Percentiles rank a stretch among this genome's conserved stretches.
phyloP scores from a whole-genome alignment of 371 early-diverging fungal genomes.

The Mortierella sp. region DNA sequence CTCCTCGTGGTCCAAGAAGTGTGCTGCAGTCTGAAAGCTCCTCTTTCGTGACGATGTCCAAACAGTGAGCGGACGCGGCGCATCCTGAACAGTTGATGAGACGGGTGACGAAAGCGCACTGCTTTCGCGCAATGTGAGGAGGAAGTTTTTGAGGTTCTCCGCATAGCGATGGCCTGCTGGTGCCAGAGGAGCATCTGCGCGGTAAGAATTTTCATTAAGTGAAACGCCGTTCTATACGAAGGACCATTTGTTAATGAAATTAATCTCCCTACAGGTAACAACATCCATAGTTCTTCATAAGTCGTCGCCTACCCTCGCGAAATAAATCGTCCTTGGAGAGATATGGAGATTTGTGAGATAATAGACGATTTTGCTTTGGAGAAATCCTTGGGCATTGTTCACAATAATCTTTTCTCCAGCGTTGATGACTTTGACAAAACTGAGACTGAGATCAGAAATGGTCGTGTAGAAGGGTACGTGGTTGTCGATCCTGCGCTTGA shows the following conservation, averaged over 20 bases:
- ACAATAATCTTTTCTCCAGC: slow-evolving; percentile 90
- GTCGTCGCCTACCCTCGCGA: slow-evolving; percentile 76
- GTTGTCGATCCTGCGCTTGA: slow-evolving; percentile 85
- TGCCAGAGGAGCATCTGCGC: slow-evolving; percentile 66
- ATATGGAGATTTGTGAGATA: slow-evolving; percentile 93
- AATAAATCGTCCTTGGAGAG: slow-evolving; percentile 85
- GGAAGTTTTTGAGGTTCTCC: slow-evolving; percentile 67
- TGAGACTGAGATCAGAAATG: slow-evolving; percentile 69
- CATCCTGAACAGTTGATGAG: slow-evolving; percentile 6
- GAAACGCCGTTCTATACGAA: slow-evolving; percentile 62
- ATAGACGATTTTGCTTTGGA: slow-evolving; percentile 90
- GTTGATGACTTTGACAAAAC: slow-evolving; percentile 91
- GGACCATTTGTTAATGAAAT: no score
- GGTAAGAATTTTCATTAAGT: slow-evolving; percentile 56
- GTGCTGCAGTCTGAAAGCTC: slow-evolving; percentile 74
- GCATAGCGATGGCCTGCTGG: slow-evolving; percentile 70
- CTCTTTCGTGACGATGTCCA: slow-evolving; percentile 83
- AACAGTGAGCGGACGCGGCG: slow-evolving; percentile 62
- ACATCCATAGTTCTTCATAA: no score
- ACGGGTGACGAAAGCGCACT: slow-evolving; percentile 22
- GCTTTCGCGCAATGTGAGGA: slow-evolving; percentile 61
- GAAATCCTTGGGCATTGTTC: slow-evolving; percentile 84
- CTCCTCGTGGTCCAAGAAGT: slow-evolving; percentile 66
- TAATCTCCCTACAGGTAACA: no score
- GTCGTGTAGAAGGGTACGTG: slow-evolving; percentile 87